These are phyloP conservation scores for Rhizopogon vulgaris DNA, from an alignment of 768 basidiomycete genomes.

Conservation along the genomic window DNA sequence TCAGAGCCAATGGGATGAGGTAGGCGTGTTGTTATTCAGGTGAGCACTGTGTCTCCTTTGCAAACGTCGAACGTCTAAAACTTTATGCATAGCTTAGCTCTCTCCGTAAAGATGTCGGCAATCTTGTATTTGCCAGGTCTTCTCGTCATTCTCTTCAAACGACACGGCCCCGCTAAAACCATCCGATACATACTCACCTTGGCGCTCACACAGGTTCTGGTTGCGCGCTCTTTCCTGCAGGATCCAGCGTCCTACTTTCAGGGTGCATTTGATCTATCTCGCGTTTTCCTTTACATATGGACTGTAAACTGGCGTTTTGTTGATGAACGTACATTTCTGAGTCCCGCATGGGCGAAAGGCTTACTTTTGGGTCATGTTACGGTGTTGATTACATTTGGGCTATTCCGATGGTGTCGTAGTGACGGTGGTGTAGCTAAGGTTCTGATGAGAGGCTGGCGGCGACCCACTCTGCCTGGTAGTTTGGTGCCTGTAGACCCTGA, in stretches of 20 bases:
- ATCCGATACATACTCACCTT: constrained; percentile 41
- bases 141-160: constrained; percentile 75
- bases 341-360: constrained; percentile 47
- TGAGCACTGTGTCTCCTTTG: constrained; percentile 27
- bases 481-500: constrained; percentile 46
- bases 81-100: constrained; percentile 33
- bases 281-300: constrained; percentile 92
- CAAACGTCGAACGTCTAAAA: not conserved
- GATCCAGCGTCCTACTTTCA: constrained; percentile 60
- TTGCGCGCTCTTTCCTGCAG: constrained; percentile 70
- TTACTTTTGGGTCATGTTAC: constrained; percentile 64
- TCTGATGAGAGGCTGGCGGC: constrained; percentile 45
- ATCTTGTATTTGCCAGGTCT: constrained; percentile 88
- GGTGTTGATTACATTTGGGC: constrained; percentile 58
- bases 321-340: constrained; percentile 69
- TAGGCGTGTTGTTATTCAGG: constrained; percentile 72
- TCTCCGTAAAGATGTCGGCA: constrained; percentile 94
- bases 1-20: constrained; percentile 50
- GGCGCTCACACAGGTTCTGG: constrained; percentile 40
- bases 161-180: constrained; percentile 50
- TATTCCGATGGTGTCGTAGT: constrained; percentile 66
- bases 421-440: constrained; percentile 64
- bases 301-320: constrained; percentile 97
- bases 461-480: constrained; percentile 46
- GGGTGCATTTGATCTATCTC: constrained; percentile 80